Conservation (phyloP, 257 asterid species). For the Phtheirospermum japonicum region DNA sequence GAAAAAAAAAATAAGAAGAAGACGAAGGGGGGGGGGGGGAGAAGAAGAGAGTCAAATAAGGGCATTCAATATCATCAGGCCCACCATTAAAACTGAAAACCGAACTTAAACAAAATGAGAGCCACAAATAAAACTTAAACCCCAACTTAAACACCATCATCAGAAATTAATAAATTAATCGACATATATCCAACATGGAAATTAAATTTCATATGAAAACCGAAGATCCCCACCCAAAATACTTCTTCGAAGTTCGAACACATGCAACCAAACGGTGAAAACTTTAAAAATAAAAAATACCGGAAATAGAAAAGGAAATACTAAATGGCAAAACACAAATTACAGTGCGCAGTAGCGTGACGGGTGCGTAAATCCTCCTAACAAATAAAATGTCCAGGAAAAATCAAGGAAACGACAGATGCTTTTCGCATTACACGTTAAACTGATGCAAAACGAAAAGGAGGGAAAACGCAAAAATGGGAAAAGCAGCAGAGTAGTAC, state of each 20-base stretch:
- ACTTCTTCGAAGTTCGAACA: neutral
- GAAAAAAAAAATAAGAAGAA: neutral
- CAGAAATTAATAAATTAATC: neutral
- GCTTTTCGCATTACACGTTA: neutral
- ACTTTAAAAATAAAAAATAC: neutral
- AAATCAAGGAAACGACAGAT: neutral
- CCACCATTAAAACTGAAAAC: slow-evolving; percentile 7
- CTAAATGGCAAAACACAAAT: neutral
- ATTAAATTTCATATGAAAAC: neutral
- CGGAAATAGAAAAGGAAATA: neutral
- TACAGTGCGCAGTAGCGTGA: neutral
- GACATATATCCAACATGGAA: neutral
- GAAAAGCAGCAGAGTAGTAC: neutral
- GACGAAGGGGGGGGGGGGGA: too few species aligned
- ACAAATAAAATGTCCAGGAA: neutral
- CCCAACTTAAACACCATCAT: slow-evolving; percentile 12
- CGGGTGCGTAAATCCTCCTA: neutral
- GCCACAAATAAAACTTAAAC: neutral
- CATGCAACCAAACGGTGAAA: slow-evolving; percentile 21
- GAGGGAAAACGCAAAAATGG: neutral
- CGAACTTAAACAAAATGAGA: neutral
- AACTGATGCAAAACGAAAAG: neutral
- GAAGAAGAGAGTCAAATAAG: too few species aligned
- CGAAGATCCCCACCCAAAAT: neutral
- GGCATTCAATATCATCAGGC: too few species aligned